Evolutionary conservation across 768 basidiomycete genomes (phyloP), one percentile per base, ranked within the genome.

Genomic region (Trametes maxima): DNA sequence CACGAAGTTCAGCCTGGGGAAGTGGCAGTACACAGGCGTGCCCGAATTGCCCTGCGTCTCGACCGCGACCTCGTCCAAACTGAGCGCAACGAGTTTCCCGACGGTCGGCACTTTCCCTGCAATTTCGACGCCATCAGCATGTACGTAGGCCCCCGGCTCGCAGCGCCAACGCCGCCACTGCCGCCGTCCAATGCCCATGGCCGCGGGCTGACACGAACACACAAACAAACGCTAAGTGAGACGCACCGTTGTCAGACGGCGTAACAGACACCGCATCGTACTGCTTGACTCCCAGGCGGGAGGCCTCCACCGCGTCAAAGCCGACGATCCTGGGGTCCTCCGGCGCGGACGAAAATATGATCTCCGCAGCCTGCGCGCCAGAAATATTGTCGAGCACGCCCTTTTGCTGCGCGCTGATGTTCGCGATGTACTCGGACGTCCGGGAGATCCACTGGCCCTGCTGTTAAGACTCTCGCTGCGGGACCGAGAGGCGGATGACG

Each of bases 31-130:
- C 19, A 83, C 62, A 7, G 44, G 17, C 2, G 69, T 60, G 7
- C 79, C 80, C n/a, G 71, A 69, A 0, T 70, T 62, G 2, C 76
- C 80, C 45, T 73, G 64, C 0, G 80, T 76, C 68, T 85, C 80
- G 33, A 87, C 67, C 1, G 81, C 79, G n/a, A 79, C 69, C 65
- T 85, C 80, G 64, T 82, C 80, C 36, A 68, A 71, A 67, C 75
- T 82, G 25, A 85, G 73, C 0, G 76, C 80, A 8, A 86, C 74
- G 12, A 87, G 75, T 57, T 74, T 82, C 13, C 85, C 85, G 8
- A 67, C 56, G 1, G 84, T 85, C 1, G 78, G 77, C 46, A 77
- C 76, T 42, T 71, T 74, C 39, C 73, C 69, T 72, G 8, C 8
- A 8, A 33, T 33, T 33, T 33, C 28, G 28, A 33, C 28, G 28